Evolutionary conservation across 345 rosid species (phyloP), one percentile per base, ranked within the genome.

Genomic region (Pistacia atlantica): DNA sequence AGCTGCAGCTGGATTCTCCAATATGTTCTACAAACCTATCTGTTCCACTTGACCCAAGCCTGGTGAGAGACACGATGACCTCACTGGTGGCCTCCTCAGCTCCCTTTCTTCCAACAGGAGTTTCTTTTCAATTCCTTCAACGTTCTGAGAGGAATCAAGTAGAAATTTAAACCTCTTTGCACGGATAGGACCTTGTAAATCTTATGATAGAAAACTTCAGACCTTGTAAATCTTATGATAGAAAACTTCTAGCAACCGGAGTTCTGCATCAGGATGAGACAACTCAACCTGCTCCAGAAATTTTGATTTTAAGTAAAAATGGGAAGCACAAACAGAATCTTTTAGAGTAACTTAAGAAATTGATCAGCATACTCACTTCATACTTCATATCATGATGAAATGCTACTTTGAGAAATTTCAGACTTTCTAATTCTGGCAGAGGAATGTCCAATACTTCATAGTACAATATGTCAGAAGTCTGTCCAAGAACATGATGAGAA

Each of bases 191-290:
- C 33, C 33, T 31, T 31, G 33, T 31, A 31, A 31, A 31, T 31
- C 33, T 31, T 31, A 31, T 31, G 33, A 8, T 49, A 65, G 45
- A 49, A 58, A 67, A 57, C 67, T 18, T 72, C 65, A 51, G 80
- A 93, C 99, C 97, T 93, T 96, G 75, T 91, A 93, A 73, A 96
- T 96, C 85, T 92, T 96, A 91, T 94, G 97, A 83, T 90, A 89
- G 85, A 91, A 91, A 74, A 93, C 96, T 83, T 93, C 98, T 57
- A 96, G 92, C 80, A 96, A 84, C 80, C 99, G 86, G 75, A 96
- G 93, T 84, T 96, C 98, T 25, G 97, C 97, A 81, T 89, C 79
- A 65, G 97, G 92, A 78, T 87, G 87, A 48, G 98, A 96, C 74
- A 93, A 81, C 83, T 92, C 97, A 17, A 96, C 99, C 99, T 93